Evolutionary conservation across 176 grass and related monocot genomes (phyloP), one percentile per base, ranked within the genome.

Genomic region (Oryza brachyantha): DNA sequence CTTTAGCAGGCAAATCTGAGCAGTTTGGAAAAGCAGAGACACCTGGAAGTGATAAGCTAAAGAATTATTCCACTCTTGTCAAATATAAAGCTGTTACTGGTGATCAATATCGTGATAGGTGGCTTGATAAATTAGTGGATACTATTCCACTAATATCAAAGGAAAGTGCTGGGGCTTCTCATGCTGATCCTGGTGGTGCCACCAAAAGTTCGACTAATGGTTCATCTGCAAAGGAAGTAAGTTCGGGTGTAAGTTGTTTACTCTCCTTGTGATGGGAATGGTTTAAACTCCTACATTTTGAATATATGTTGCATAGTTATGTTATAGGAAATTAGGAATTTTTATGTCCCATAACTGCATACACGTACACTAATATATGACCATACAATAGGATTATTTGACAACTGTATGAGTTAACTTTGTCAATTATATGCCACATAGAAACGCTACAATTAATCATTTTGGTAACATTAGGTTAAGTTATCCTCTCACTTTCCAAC

Each of bases 41-140:
- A 29, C 96, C 92, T 87, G 92, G 85, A 43, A 91, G 71, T 89
- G 85, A 93, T 73, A 81, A 70, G 38, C 68, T 90, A 52, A 92
- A 81, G 67, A 85, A 90, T 62, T 76, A 76, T 75, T 54, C 63
- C 29, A 83, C 86, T 70, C 85, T 99, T 46, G 68, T 63, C 6
- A 91, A 64, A 84, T 93, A 93, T 83, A 92, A 85, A 86, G 96
- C 78, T 36, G 67, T 95, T 79, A 91, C 86, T 48, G 86, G 88
- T 38, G 48, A 89, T 25, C 29, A 75, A 8, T 59, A 71, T 83
- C 92, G 96, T 61, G 96, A 99, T 86, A 95, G 45, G 81, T 93
- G 92, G 88, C 84, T 95, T 54, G 96, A 93, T 84, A 99, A 95
- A 77, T 83, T 99, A 80, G 42, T 99, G 68, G 92, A 93, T 41